phyloP scores from a whole-genome alignment of 129 eudicot species.

The Artemisia annua region DNA sequence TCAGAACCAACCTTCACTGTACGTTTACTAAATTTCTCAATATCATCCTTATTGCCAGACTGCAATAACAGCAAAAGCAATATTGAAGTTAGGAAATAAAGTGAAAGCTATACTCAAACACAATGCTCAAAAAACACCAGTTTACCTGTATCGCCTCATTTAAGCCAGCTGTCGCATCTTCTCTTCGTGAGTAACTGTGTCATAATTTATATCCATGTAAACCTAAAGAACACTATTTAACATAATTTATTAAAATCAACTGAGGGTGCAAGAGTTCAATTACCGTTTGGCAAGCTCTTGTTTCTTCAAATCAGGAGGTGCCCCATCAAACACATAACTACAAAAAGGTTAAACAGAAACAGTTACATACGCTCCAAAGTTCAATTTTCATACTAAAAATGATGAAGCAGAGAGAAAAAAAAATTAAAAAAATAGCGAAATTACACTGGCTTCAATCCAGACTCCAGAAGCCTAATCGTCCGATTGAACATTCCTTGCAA shows the following conservation, averaged over 20 bases:
- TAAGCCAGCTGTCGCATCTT: conserved; percentile 76
- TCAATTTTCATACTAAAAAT: neutral
- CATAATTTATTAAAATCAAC: neutral
- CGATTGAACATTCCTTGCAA: conserved; percentile 93
- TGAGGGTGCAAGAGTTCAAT: neutral
- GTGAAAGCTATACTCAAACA: neutral
- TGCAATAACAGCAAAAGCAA: conserved; percentile 35
- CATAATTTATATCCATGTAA: conserved; percentile 21
- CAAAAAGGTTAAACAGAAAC: conserved; percentile 8
- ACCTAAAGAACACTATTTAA: neutral
- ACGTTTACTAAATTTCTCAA: conserved; percentile 92
- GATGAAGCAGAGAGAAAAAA: conserved; percentile 6
- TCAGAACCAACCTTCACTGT: conserved; percentile 74
- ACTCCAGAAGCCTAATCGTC: conserved; percentile 88
- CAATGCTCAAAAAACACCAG: neutral
- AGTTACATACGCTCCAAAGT: conserved; percentile 4
- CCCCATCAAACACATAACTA: conserved; percentile 91
- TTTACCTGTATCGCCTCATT: conserved; percentile 68
- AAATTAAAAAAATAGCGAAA: no score
- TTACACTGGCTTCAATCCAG: conserved; percentile 99
- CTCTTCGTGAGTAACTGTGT: conserved; percentile 65
- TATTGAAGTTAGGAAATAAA: neutral
- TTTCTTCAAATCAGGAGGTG: conserved; percentile 90
- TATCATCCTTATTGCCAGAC: conserved; percentile 85
- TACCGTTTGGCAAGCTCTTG: conserved; percentile 97